These are phyloP conservation scores for Sugiyamaella smithiae DNA, from an alignment of 805 yeast genomes.

Conservation along the genomic window DNA sequence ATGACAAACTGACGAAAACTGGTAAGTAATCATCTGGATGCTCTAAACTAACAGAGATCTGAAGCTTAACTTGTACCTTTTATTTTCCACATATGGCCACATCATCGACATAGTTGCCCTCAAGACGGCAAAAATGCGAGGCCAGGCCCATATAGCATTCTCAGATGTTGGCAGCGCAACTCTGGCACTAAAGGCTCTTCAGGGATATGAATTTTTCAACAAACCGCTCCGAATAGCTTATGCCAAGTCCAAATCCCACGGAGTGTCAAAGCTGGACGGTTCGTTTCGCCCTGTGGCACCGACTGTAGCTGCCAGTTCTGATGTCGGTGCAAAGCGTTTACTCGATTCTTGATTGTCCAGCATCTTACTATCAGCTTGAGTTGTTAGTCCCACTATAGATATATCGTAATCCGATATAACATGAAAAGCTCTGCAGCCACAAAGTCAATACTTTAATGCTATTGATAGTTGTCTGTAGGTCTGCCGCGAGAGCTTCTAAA, in stretches of 20 bases:
- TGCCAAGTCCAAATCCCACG: slow-evolving; percentile 32
- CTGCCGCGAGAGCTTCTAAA: not conserved
- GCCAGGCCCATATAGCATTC: slow-evolving; percentile 43
- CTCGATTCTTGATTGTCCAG: no score
- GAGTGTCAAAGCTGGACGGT: slow-evolving; percentile 32
- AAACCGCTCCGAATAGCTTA: slow-evolving; percentile 30
- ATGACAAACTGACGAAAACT: slow-evolving; percentile 35
- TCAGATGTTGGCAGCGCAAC: slow-evolving; percentile 30
- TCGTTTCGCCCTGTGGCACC: slow-evolving; percentile 25
- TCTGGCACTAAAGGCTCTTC: slow-evolving; percentile 31
- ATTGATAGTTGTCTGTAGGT: not conserved
- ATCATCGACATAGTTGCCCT: slow-evolving; percentile 36
- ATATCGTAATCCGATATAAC: not conserved
- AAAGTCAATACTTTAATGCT: not conserved
- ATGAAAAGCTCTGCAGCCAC: not conserved
- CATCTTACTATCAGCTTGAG: no score
- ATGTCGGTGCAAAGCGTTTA: no score
- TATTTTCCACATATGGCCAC: slow-evolving; percentile 39
- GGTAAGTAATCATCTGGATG: slow-evolving; percentile 24
- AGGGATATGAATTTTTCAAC: slow-evolving; percentile 35
- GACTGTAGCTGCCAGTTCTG: not conserved
- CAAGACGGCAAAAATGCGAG: slow-evolving; percentile 40
- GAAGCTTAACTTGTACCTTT: slow-evolving; percentile 38
- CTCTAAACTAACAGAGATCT: not conserved
- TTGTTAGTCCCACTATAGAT: no score